Conservation (phyloP, 2,329 filamentous ascomycete genomes). For the Colletotrichum sansevieriae region DNA sequence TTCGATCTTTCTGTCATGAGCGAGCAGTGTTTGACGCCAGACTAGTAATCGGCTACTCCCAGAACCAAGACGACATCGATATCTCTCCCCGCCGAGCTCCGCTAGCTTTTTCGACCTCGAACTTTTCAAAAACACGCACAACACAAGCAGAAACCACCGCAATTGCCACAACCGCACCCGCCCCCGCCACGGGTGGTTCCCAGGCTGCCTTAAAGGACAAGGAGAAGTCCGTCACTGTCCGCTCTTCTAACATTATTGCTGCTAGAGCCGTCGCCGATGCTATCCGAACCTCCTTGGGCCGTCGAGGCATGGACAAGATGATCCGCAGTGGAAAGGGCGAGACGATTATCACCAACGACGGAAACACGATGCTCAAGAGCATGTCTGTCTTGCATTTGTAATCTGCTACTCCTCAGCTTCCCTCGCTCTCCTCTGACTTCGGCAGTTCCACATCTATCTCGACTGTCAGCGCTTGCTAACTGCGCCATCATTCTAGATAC, state of each 20-base stretch:
- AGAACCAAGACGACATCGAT: slow-evolving; percentile 36
- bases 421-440: too few relatives aligned
- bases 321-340: slow-evolving; percentile 97
- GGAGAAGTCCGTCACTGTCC: slow-evolving; percentile 98
- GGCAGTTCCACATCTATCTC: too few relatives aligned
- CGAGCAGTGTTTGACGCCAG: too few relatives aligned
- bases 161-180: slow-evolving; percentile 61
- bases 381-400: slow-evolving; percentile 92
- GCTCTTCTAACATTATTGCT: slow-evolving; percentile 96
- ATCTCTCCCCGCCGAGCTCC: slow-evolving; percentile 28
- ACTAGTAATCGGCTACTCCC: background rate
- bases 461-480: too few relatives aligned
- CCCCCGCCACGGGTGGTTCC: slow-evolving; percentile 53
- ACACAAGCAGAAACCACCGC: slow-evolving; percentile 45
- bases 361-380: slow-evolving; percentile 98
- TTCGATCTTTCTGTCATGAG: too few relatives aligned
- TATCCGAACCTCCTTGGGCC: slow-evolving; percentile 94
- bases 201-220: slow-evolving; percentile 80
- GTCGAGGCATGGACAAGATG: slow-evolving; percentile 99
- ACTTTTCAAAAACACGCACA: slow-evolving; percentile 10
- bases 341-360: slow-evolving; percentile 99
- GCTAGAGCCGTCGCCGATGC: slow-evolving; percentile 98
- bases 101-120: slow-evolving; percentile 26
- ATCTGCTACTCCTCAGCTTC: too few relatives aligned
- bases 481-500: too few relatives aligned